phyloP scores from a whole-genome alignment of 139 green algal species.

The Chlorella sp. region DNA sequence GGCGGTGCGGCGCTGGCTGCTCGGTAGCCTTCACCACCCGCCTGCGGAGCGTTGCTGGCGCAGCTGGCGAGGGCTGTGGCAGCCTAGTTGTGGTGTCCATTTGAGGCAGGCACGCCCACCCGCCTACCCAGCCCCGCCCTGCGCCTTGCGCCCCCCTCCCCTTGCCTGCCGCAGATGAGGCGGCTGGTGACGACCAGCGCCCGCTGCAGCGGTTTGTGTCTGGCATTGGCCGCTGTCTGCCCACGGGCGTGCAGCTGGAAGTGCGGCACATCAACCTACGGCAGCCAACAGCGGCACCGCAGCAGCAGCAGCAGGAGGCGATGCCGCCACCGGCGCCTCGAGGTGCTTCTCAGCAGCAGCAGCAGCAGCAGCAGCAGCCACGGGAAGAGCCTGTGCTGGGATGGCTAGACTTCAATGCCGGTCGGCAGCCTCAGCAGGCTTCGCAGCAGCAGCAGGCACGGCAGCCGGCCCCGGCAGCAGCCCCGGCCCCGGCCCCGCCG shows the following conservation, averaged over 20 bases:
- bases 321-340: background rate
- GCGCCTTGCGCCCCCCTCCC: background rate
- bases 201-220: constrained; percentile 12
- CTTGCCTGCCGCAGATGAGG: background rate
- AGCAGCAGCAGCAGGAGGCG: background rate
- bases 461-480: background rate
- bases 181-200: background rate
- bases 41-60: no score
- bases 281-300: background rate
- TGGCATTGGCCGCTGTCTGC: background rate
- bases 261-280: background rate
- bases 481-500: background rate
- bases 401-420: background rate
- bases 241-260: constrained; percentile 9
- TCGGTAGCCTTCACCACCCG: background rate
- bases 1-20: background rate
- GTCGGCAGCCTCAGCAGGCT: background rate
- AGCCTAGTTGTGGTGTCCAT: no score
- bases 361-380: constrained; percentile 1
- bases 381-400: background rate
- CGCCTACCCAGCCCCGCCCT: background rate
- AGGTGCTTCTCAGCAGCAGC: background rate
- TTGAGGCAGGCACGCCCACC: background rate
- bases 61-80: no score
- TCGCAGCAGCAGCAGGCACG: background rate